Conservation (phyloP, 116 monocot genomes). For the Cymodocea nodosa region DNA sequence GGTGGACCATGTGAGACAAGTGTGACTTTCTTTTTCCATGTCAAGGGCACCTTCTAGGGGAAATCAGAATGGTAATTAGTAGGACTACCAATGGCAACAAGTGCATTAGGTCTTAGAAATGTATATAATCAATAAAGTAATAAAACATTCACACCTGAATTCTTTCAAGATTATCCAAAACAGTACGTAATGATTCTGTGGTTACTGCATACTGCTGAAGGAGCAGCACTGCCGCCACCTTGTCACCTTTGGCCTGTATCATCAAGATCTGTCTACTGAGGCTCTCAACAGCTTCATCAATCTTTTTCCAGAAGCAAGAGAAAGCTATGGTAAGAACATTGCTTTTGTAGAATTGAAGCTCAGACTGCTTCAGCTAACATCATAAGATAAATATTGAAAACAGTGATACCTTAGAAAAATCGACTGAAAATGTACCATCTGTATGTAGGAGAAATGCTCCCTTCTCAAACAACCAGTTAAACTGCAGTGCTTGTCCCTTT, state of each 20-base stretch:
- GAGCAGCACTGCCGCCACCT: conserved; percentile 56
- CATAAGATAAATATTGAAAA: background rate
- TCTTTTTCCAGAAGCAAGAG: conserved; percentile 22
- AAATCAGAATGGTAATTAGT: background rate
- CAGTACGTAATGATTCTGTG: conserved; percentile 44
- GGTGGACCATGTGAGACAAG: too few relatives aligned
- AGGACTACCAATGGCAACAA: background rate
- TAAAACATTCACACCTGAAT: conserved; percentile 38
- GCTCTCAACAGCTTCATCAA: conserved; percentile 74
- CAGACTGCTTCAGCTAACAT: too few relatives aligned
- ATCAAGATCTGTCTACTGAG: conserved; percentile 80
- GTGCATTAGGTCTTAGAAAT: too few relatives aligned
- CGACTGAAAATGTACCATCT: conserved; percentile 76
- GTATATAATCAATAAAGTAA: background rate
- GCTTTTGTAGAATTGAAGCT: too few relatives aligned
- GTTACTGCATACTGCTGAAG: conserved; percentile 51
- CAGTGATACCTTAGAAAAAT: conserved; percentile 60
- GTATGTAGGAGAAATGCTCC: conserved; percentile 54
- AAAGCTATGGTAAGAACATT: background rate
- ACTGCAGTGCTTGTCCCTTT: conserved; percentile 90
- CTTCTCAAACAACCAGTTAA: conserved; percentile 84
- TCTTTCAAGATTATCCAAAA: conserved; percentile 58
- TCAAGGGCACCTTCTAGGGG: background rate
- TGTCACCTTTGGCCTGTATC: conserved; percentile 92
- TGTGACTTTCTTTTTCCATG: too few relatives aligned